Conservation (phyloP, 2,329 filamentous ascomycete genomes). For the Shiraia bambusicola region DNA sequence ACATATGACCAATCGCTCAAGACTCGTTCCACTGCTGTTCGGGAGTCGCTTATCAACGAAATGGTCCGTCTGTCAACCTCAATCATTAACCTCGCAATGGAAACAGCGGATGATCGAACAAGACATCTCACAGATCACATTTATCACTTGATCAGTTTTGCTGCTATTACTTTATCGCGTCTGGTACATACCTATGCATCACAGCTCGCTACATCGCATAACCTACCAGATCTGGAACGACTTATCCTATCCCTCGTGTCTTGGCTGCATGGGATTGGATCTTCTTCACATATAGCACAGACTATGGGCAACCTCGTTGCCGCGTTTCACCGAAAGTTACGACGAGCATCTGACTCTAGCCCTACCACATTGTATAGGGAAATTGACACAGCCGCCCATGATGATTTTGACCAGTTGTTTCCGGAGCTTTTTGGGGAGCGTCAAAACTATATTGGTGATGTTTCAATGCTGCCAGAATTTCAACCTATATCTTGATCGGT, state of each 20-base stretch:
- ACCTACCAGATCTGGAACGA: slow-evolving; percentile 39
- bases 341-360: slow-evolving; percentile 25
- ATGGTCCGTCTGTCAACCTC: slow-evolving; percentile 46
- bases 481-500: slow-evolving; percentile 8
- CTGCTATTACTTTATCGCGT: slow-evolving; percentile 44
- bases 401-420: slow-evolving; percentile 22
- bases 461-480: slow-evolving; percentile 20
- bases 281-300: slow-evolving; percentile 47
- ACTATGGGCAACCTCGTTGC: slow-evolving; percentile 45
- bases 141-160: slow-evolving; percentile 52
- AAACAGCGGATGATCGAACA: slow-evolving; percentile 48
- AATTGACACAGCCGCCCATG: slow-evolving; percentile 19
- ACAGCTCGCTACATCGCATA: slow-evolving; percentile 33
- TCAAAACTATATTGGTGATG: slow-evolving; percentile 8
- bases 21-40: slow-evolving; percentile 34
- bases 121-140: slow-evolving; percentile 51
- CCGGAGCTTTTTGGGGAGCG: slow-evolving; percentile 23
- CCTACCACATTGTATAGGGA: slow-evolving; percentile 18
- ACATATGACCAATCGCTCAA: slow-evolving; percentile 47
- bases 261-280: slow-evolving; percentile 47
- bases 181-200: slow-evolving; percentile 43
- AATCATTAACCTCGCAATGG: slow-evolving; percentile 48
- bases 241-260: slow-evolving; percentile 40
- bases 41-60: slow-evolving; percentile 43
- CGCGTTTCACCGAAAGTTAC: slow-evolving; percentile 41